phyloP scores from a whole-genome alignment of 2,329 filamentous ascomycete genomes.

The Endothia cerciana region DNA sequence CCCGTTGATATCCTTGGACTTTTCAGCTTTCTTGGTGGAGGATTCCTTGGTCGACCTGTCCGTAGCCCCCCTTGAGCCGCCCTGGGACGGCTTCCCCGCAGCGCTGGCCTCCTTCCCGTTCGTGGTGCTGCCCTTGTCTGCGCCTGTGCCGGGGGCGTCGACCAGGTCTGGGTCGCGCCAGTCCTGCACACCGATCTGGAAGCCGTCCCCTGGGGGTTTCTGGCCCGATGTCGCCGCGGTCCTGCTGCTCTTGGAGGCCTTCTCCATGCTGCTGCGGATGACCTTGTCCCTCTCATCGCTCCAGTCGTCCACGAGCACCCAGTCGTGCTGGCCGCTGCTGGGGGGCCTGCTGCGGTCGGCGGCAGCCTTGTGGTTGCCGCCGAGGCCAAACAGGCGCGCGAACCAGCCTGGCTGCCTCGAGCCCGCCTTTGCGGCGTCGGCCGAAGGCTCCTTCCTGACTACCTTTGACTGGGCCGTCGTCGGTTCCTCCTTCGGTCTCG shows the following conservation, averaged over 20 bases:
- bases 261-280: constrained; percentile 39
- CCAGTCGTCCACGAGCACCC: constrained; percentile 71
- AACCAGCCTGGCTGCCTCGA: constrained; percentile 45
- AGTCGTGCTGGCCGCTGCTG: constrained; percentile 74
- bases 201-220: constrained; percentile 57
- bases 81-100: constrained; percentile 17
- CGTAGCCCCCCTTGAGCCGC: constrained; percentile 21
- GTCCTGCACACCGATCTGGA: constrained; percentile 83
- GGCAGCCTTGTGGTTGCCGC: constrained; percentile 37
- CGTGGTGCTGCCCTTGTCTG: constrained; percentile 35
- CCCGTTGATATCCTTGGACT: constrained; percentile 38
- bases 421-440: constrained; percentile 2
- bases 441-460: constrained; percentile 18
- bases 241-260: constrained; percentile 41
- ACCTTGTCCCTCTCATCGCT: constrained; percentile 30
- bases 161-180: constrained; percentile 82
- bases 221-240: constrained; percentile 29
- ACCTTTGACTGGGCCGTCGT: constrained; percentile 17
- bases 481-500: constrained; percentile 27
- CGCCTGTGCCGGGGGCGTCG: constrained; percentile 39
- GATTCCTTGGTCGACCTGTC: constrained; percentile 35
- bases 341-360: constrained; percentile 66
- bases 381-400: constrained; percentile 46
- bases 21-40: constrained; percentile 20
- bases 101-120: constrained; percentile 20